Evolutionary conservation across 441 rosid genomes (phyloP).

Genomic region (Populus hybrid): DNA sequence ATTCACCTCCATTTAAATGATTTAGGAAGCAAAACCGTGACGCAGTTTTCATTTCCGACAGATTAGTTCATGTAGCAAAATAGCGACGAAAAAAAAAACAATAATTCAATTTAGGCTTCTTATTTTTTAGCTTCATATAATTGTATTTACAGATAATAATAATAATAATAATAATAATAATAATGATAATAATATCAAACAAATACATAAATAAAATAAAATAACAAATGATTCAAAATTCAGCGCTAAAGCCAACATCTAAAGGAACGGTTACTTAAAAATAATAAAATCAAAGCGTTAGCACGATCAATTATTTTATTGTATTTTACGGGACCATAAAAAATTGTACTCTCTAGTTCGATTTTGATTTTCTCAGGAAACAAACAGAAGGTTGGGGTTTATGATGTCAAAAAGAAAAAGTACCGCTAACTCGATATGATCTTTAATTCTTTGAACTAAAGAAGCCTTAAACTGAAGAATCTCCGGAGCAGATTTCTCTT

Average conservation of each 20-base stretch:
- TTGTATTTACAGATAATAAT: not conserved
- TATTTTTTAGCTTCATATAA: not conserved
- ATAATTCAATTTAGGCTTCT: not conserved
- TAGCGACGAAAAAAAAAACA: not conserved
- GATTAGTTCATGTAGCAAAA: not conserved
- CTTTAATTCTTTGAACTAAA: slow-evolving; percentile 55
- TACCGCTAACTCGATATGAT: slow-evolving; percentile 58
- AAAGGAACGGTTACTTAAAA: not conserved
- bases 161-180: not conserved
- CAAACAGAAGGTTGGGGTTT: slow-evolving; percentile 19
- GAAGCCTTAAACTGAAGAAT: slow-evolving; percentile 47
- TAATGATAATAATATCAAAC: not conserved
- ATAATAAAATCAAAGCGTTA: not conserved
- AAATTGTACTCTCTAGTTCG: not conserved
- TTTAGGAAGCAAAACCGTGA: not conserved
- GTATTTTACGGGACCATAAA: not conserved
- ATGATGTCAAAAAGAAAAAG: not conserved
- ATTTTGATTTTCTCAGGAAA: slow-evolving; percentile 3
- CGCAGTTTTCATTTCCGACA: not conserved
- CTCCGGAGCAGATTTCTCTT: slow-evolving; percentile 77
- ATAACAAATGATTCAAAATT: not conserved
- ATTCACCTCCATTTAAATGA: not conserved
- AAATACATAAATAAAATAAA: not conserved
- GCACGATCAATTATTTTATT: not conserved
- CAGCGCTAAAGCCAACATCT: not conserved